These are phyloP conservation scores for Peniophora sp. DNA, from an alignment of 1,284 basidiomycete genomes.

Conservation along the genomic window DNA sequence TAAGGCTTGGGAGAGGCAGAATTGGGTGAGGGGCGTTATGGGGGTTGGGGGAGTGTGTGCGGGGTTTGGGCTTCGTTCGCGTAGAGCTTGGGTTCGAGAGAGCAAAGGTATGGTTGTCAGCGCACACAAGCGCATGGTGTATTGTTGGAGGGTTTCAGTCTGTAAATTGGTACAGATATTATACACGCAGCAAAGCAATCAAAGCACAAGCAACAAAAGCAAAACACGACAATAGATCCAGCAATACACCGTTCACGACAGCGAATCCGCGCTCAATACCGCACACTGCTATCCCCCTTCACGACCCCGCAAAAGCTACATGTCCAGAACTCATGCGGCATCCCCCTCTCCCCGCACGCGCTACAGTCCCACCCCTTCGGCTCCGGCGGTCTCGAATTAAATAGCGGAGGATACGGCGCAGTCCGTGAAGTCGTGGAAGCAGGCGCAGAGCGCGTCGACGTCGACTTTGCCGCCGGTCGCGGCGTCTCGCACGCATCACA, in stretches of 20 bases:
- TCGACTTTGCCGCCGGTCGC: not conserved
- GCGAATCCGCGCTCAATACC: not conserved
- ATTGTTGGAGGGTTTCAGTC: no score
- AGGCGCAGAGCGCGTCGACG: not conserved
- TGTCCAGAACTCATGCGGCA: conserved; percentile 63
- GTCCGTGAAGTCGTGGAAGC: no score
- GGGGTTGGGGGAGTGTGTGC: no score
- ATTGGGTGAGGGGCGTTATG: no score
- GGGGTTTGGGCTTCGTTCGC: no score
- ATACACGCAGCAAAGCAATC: not conserved
- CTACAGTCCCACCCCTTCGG: conserved; percentile 55
- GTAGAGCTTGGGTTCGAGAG: no score
- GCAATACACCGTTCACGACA: not conserved
- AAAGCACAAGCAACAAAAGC: not conserved
- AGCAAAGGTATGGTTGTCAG: no score
- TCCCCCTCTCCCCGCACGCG: conserved; percentile 56
- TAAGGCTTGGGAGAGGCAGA: no score
- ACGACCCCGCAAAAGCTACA: conserved; percentile 66
- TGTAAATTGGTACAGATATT: no score
- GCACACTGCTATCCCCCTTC: conserved; percentile 37
- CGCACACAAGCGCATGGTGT: no score
- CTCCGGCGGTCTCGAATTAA: not conserved
- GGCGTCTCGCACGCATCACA: conserved; percentile 53
- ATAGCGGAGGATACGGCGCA: not conserved
- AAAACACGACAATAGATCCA: not conserved